A percentile compares a stretch with the other conserved stretches of the same genome.
These are phyloP conservation scores for Arthroderma sp. DNA, from an alignment of 2,329 filamentous ascomycete genomes.

Conservation along the genomic window DNA sequence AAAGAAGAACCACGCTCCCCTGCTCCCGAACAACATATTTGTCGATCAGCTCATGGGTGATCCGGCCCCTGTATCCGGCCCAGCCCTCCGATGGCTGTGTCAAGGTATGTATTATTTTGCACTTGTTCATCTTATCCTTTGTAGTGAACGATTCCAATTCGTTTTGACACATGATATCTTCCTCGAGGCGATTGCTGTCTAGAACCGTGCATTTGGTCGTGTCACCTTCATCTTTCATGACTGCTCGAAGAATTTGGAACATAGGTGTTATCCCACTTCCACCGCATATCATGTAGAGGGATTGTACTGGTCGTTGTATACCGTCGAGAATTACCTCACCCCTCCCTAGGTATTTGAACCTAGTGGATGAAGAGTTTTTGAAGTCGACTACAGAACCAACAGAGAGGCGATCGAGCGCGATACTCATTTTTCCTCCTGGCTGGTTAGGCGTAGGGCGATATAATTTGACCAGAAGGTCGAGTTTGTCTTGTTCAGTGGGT, in stretches of 20 bases:
- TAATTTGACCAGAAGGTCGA: conserved; percentile 71
- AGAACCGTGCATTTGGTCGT: conserved; percentile 58
- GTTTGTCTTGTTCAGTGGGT: conserved; percentile 43
- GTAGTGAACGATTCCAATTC: conserved; percentile 55
- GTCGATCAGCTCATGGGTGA: conserved; percentile 33
- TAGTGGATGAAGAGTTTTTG: conserved; percentile 68
- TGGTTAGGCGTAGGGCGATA: conserved; percentile 47
- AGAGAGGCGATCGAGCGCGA: conserved; percentile 59
- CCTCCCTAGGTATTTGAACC: conserved; percentile 63
- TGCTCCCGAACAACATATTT: background rate
- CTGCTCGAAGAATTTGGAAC: conserved; percentile 65
- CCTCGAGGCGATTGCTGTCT: conserved; percentile 61
- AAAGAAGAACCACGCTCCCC: conserved; percentile 3
- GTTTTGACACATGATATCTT: conserved; percentile 67
- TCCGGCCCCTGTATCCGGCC: conserved; percentile 54
- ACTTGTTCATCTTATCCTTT: conserved; percentile 40
- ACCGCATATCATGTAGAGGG: conserved; percentile 75
- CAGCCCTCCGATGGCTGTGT: conserved; percentile 51
- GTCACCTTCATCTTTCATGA: conserved; percentile 53
- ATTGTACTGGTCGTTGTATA: conserved; percentile 43
- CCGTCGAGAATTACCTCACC: conserved; percentile 52
- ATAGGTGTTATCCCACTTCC: conserved; percentile 90
- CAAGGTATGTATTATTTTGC: conserved; percentile 56
- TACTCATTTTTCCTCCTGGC: conserved; percentile 65
- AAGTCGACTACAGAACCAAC: conserved; percentile 65